These are phyloP conservation scores for Akanthomyces uredinophilus DNA, from an alignment of 2,329 filamentous ascomycete species.

Conservation along the genomic window DNA sequence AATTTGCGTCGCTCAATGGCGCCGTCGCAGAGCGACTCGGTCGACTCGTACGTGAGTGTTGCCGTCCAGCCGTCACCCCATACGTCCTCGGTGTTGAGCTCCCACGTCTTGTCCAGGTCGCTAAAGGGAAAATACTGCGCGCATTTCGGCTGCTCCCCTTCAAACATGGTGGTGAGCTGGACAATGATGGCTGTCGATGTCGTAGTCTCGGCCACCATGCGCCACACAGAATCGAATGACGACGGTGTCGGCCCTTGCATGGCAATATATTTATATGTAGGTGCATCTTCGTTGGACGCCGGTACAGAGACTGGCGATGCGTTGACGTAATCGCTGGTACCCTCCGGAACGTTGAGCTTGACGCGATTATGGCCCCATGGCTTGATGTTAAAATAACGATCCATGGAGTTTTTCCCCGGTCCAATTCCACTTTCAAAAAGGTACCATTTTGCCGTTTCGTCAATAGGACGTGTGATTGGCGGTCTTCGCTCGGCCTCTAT, in stretches of 20 bases:
- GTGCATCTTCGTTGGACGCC: constrained; percentile 32
- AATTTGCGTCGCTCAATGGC: constrained; percentile 73
- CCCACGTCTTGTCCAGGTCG: constrained; percentile 46
- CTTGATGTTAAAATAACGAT: constrained; percentile 86
- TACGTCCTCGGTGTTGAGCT: constrained; percentile 58
- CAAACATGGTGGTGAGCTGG: constrained; percentile 88
- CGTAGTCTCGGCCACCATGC: constrained; percentile 84
- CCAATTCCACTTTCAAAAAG: constrained; percentile 30
- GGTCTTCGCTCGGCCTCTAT: constrained; percentile 45
- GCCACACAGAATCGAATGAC: constrained; percentile 80
- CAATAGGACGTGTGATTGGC: constrained; percentile 34
- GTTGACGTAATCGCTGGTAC: constrained; percentile 74
- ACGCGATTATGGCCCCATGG: constrained; percentile 86
- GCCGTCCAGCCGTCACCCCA: constrained; percentile 65
- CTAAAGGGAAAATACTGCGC: constrained; percentile 76
- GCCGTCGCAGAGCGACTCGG: constrained; percentile 50
- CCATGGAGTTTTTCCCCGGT: constrained; percentile 42
- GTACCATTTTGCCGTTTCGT: constrained; percentile 28
- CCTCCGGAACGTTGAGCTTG: constrained; percentile 70
- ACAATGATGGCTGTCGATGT: constrained; percentile 73
- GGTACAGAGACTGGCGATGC: constrained; percentile 64
- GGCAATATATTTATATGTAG: constrained; percentile 68
- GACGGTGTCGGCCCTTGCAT: constrained; percentile 83
- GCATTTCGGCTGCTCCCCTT: constrained; percentile 75
- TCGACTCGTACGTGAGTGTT: constrained; percentile 60